Evolutionary conservation across 768 basidiomycete species (phyloP).

Genomic region (Clitopilus hobsonii): DNA sequence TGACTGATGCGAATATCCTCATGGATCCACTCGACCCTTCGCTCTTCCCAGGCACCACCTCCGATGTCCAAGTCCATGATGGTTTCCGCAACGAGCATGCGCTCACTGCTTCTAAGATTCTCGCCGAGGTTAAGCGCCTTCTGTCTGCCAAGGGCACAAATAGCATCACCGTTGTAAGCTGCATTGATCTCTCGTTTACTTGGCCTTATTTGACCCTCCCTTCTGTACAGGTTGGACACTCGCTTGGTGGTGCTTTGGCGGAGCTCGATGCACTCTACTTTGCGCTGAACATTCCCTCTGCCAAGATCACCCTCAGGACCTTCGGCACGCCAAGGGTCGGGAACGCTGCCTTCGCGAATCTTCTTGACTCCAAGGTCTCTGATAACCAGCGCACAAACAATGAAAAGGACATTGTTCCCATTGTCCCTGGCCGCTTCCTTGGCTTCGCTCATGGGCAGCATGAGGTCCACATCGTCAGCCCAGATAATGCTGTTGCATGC

Average conservation of each 20-base stretch:
- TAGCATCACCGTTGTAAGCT: constrained; percentile 38
- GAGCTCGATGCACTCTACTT: constrained; percentile 47
- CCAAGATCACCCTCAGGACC: constrained; percentile 36
- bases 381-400: constrained; percentile 38
- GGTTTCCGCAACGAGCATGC: constrained; percentile 54
- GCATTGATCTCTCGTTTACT: too few species aligned
- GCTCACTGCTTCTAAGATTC: constrained; percentile 37
- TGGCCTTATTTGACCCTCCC: too few species aligned
- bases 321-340: constrained; percentile 52
- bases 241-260: constrained; percentile 49
- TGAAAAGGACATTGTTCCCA: constrained; percentile 44
- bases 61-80: constrained; percentile 39
- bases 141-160: constrained; percentile 31
- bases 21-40: constrained; percentile 32
- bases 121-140: constrained; percentile 36
- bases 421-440: constrained; percentile 28
- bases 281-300: constrained; percentile 40
- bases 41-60: constrained; percentile 52
- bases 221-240: constrained; percentile 36
- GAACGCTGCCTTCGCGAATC: constrained; percentile 43
- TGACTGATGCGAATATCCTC: constrained; percentile 44
- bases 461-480: constrained; percentile 47
- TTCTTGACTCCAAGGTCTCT: constrained; percentile 42
- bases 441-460: constrained; percentile 50
- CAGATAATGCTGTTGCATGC: constrained; percentile 30